phyloP scores from a whole-genome alignment of 1,284 basidiomycete species.

The Caloboletus inedulis region DNA sequence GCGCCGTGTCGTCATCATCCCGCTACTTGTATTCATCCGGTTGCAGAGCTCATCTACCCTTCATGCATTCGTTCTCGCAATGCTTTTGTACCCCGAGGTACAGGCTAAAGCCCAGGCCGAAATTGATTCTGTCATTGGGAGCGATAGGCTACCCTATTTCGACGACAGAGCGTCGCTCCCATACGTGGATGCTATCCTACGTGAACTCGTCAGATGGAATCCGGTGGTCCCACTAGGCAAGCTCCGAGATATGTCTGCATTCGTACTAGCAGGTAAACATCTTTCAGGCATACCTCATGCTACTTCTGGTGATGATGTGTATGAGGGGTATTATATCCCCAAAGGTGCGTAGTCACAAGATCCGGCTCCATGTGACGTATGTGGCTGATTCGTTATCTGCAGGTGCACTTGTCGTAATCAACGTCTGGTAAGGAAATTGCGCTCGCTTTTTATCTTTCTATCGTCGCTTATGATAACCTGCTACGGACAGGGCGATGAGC shows the following conservation, averaged over 20 bases:
- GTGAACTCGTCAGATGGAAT: slow-evolving; percentile 38
- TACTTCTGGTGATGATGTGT: slow-evolving; percentile 30
- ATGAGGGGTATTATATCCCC: slow-evolving; percentile 30
- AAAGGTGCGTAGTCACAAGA: slow-evolving; percentile 15
- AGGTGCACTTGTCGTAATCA: slow-evolving; percentile 30
- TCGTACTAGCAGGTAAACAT: not conserved
- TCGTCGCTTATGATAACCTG: slow-evolving; percentile 3
- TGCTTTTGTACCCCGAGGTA: slow-evolving; percentile 38
- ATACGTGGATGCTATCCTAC: slow-evolving; percentile 36
- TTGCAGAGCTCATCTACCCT: slow-evolving; percentile 27
- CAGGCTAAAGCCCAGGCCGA: slow-evolving; percentile 35
- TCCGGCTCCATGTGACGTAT: not conserved
- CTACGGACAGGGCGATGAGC: slow-evolving; percentile 32
- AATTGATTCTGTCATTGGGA: slow-evolving; percentile 33
- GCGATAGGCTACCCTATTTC: slow-evolving; percentile 34
- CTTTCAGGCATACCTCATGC: slow-evolving; percentile 27
- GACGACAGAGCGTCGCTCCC: slow-evolving; percentile 34
- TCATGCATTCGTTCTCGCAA: slow-evolving; percentile 35
- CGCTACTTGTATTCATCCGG: not conserved
- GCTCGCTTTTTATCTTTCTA: too few species aligned
- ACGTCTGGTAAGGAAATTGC: slow-evolving; percentile 23
- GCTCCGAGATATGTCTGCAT: slow-evolving; percentile 18
- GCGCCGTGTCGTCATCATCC: not conserved
- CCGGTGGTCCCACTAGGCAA: slow-evolving; percentile 33
- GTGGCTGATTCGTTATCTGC: slow-evolving; percentile 5